Percentiles rank a stretch among this genome's conserved stretches.
phyloP scores from a whole-genome alignment of 257 asterid species.

The Ehretia macrophylla region DNA sequence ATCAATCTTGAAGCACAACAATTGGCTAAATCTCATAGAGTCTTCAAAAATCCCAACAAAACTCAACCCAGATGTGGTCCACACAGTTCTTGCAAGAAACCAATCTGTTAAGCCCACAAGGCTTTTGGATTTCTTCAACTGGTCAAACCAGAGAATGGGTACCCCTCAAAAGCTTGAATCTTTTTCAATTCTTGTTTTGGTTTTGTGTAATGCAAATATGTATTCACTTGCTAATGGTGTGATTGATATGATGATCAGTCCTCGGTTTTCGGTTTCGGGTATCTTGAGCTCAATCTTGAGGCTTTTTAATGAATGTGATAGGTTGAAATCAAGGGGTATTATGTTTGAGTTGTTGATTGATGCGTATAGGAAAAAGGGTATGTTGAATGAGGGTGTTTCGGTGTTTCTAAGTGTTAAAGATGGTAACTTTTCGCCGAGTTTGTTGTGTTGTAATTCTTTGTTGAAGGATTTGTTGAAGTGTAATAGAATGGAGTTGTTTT shows the following conservation, averaged over 20 bases:
- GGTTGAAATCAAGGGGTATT: constrained; percentile 37
- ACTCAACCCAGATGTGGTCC: constrained; percentile 56
- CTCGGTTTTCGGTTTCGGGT: constrained; percentile 34
- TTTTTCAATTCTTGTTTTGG: constrained; percentile 46
- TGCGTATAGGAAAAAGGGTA: constrained; percentile 58
- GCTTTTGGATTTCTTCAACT: constrained; percentile 63
- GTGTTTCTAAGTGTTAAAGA: constrained; percentile 49
- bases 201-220: constrained; percentile 52
- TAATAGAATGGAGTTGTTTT: constrained; percentile 59
- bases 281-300: constrained; percentile 47
- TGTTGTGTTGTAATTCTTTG: constrained; percentile 80
- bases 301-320: constrained; percentile 29
- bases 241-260: constrained; percentile 42
- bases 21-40: constrained; percentile 63
- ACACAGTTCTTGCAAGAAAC: constrained; percentile 48
- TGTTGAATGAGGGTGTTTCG: constrained; percentile 65
- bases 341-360: constrained; percentile 80
- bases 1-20: constrained; percentile 43
- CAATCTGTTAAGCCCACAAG: constrained; percentile 58
- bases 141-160: constrained; percentile 63
- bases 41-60: constrained; percentile 46
- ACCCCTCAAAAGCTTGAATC: constrained; percentile 45
- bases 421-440: constrained; percentile 42
- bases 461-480: constrained; percentile 62
- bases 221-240: constrained; percentile 46